phyloP scores from a whole-genome alignment of 2,329 filamentous ascomycete genomes.

The Hymenoscyphus fructigenus region DNA sequence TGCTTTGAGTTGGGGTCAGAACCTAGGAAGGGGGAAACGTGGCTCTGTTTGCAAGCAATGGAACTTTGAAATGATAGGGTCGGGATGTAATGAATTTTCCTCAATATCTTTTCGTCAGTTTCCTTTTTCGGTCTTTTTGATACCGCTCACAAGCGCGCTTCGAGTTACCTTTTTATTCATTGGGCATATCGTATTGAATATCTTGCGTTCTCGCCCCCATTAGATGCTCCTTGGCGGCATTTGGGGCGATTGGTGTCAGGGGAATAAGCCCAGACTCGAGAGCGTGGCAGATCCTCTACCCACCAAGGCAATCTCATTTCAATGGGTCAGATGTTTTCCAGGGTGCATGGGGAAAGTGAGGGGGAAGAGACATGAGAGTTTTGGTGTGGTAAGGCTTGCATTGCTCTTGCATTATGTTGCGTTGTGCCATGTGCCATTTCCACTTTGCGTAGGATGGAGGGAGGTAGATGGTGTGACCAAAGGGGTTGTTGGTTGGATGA shows the following conservation, averaged over 20 bases:
- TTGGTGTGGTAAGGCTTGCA: conserved; percentile 6
- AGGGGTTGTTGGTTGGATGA: background rate
- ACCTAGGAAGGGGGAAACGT: background rate
- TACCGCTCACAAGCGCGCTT: background rate
- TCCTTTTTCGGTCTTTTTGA: background rate
- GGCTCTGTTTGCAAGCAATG: background rate
- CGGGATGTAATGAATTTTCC: background rate
- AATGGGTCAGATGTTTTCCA: background rate
- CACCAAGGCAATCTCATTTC: background rate
- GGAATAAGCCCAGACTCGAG: background rate
- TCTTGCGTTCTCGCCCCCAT: background rate
- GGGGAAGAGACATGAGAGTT: background rate
- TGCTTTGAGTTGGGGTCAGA: background rate
- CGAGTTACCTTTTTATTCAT: background rate
- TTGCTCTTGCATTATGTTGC: background rate
- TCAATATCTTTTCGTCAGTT: background rate
- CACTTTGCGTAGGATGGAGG: background rate
- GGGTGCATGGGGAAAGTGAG: background rate
- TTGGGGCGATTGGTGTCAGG: background rate
- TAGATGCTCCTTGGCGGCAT: background rate
- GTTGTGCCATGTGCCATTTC: conserved; percentile 8
- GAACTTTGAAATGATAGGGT: background rate
- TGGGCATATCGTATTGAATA: background rate
- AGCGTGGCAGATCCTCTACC: background rate
- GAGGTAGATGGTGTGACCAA: background rate